Evolutionary conservation across 1,284 basidiomycete genomes (phyloP).

Genomic region (Porogramme epimiltina): DNA sequence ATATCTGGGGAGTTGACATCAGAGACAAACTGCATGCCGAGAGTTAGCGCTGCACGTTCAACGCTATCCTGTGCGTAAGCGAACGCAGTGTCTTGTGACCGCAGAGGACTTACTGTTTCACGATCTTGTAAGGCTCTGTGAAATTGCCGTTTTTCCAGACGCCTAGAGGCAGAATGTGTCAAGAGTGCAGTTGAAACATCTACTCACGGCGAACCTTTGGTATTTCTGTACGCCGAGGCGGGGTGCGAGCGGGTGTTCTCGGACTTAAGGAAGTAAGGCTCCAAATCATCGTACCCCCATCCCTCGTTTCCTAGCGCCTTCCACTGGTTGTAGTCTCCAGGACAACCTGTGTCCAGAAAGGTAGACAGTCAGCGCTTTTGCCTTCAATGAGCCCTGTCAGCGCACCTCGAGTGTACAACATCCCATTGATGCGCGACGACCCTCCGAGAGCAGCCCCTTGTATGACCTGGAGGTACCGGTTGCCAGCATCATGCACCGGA

Average conservation of each 20-base stretch:
- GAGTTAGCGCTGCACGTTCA: slow-evolving; percentile 14
- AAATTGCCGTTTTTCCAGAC: slow-evolving; percentile 10
- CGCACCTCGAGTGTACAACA: slow-evolving; percentile 38
- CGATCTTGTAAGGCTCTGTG: slow-evolving; percentile 4
- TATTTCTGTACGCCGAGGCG: slow-evolving; percentile 8
- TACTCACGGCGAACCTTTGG: slow-evolving; percentile 22
- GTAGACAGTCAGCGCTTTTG: too few species aligned
- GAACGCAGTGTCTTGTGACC: too few species aligned
- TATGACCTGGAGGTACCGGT: slow-evolving; percentile 31
- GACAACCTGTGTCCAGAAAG: too few species aligned
- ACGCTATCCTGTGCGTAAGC: too few species aligned
- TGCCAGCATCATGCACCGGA: slow-evolving; percentile 24
- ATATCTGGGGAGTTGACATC: slow-evolving; percentile 31
- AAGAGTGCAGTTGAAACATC: too few species aligned
- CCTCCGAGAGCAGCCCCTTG: slow-evolving; percentile 45
- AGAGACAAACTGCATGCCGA: slow-evolving; percentile 25
- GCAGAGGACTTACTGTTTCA: not conserved
- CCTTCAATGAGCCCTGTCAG: too few species aligned
- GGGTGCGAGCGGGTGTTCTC: slow-evolving; percentile 25
- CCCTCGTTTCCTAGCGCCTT: slow-evolving; percentile 33
- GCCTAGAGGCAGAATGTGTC: too few species aligned
- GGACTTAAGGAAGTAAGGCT: slow-evolving; percentile 39
- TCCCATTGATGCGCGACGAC: slow-evolving; percentile 43
- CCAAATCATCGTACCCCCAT: slow-evolving; percentile 39
- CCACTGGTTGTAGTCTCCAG: slow-evolving; percentile 44